phyloP scores from a whole-genome alignment of 176 grass and related monocot genomes.

The Ensete glaucum region DNA sequence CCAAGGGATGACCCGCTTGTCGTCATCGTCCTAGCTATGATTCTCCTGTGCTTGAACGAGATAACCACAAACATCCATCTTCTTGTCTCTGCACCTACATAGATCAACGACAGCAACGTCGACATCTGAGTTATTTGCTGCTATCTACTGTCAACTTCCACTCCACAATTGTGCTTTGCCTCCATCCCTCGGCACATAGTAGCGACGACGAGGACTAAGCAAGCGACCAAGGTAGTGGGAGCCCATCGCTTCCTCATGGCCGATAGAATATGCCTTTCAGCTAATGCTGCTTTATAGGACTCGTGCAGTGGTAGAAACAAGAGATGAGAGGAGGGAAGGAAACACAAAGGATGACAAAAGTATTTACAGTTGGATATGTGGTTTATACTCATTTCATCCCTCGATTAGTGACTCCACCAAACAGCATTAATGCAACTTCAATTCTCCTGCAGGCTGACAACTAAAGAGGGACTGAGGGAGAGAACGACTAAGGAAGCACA shows the following conservation, averaged over 20 bases:
- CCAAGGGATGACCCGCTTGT: conserved; percentile 52
- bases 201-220: background rate
- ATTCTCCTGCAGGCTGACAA: background rate
- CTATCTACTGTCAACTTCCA: background rate
- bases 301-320: background rate
- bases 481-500: no score
- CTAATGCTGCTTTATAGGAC: no score
- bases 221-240: background rate
- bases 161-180: background rate
- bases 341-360: background rate
- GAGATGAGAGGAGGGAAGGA: background rate
- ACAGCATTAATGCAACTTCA: background rate
- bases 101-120: no score
- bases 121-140: no score
- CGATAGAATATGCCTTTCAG: no score
- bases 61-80: background rate
- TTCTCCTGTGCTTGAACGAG: background rate
- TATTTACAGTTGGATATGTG: background rate
- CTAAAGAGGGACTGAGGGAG: background rate
- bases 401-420: background rate
- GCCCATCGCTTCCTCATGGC: background rate
- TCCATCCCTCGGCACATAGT: background rate
- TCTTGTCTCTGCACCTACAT: background rate
- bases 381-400: background rate
- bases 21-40: conserved; percentile 23